Evolutionary conservation across 2,329 filamentous ascomycete genomes (phyloP).

Genomic region (Exophiala xenobiotica): DNA sequence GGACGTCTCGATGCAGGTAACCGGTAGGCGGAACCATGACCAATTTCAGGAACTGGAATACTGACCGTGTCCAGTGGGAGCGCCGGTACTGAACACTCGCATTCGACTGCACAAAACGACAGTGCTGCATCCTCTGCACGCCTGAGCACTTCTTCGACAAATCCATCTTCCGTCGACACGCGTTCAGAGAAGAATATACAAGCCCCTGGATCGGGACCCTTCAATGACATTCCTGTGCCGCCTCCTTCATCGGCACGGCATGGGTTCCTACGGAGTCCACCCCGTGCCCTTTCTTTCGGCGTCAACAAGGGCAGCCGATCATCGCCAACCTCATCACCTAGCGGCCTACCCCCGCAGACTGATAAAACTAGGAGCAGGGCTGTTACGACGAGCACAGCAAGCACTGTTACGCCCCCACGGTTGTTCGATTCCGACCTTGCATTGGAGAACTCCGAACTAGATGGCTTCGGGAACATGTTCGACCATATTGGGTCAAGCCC

Average conservation of each 20-base stretch:
- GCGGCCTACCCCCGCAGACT: constrained; percentile 25
- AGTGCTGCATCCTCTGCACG: constrained; percentile 50
- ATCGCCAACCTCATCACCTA: constrained; percentile 29
- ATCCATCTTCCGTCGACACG: constrained; percentile 55
- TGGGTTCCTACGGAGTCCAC: constrained; percentile 46
- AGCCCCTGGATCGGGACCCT: constrained; percentile 37
- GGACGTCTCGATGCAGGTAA: constrained; percentile 37
- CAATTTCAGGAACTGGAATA: background rate
- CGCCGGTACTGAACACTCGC: constrained; percentile 50
- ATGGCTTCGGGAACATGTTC: constrained; percentile 55
- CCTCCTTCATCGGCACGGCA: constrained; percentile 36
- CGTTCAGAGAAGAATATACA: constrained; percentile 41
- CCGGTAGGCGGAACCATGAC: constrained; percentile 35
- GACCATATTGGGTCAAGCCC: constrained; percentile 43
- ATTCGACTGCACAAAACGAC: constrained; percentile 47
- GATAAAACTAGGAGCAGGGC: constrained; percentile 43
- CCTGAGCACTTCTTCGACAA: constrained; percentile 55
- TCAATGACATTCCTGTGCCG: constrained; percentile 44
- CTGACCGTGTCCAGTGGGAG: constrained; percentile 41
- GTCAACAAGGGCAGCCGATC: constrained; percentile 38
- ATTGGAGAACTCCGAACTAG: constrained; percentile 40
- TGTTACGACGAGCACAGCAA: constrained; percentile 50
- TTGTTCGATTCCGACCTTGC: constrained; percentile 47
- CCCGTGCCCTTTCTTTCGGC: constrained; percentile 56
- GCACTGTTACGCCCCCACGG: constrained; percentile 53